Percentiles rank a stretch among this genome's conserved stretches.
These are phyloP conservation scores for Galerina sulciceps DNA, from an alignment of 768 basidiomycete species.

Conservation along the genomic window DNA sequence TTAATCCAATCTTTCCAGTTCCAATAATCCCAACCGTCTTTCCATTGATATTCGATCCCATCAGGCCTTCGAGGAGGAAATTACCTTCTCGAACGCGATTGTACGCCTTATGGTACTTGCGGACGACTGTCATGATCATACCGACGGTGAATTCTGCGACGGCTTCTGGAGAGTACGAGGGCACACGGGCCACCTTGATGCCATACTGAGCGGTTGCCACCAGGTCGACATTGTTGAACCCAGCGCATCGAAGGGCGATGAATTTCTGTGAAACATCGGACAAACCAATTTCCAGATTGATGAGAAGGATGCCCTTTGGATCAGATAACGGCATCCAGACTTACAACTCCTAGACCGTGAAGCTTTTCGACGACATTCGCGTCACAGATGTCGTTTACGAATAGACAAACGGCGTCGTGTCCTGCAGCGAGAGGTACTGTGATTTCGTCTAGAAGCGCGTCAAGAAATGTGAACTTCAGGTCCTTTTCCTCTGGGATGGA, in stretches of 20 bases:
- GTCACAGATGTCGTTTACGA: constrained; percentile 47
- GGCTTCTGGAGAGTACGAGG: constrained; percentile 47
- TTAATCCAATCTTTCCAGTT: constrained; percentile 45
- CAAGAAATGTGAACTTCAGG: constrained; percentile 40
- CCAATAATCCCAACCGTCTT: constrained; percentile 50
- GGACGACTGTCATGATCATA: constrained; percentile 48
- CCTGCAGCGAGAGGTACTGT: constrained; percentile 40
- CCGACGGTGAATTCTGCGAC: constrained; percentile 50
- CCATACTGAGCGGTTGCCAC: constrained; percentile 29
- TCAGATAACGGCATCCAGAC: constrained; percentile 9
- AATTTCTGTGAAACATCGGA: constrained; percentile 37
- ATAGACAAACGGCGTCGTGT: constrained; percentile 44
- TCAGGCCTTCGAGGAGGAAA: constrained; percentile 47
- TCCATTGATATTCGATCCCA: constrained; percentile 43
- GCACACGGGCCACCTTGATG: constrained; percentile 44
- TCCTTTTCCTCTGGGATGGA: constrained; percentile 27
- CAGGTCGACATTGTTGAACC: constrained; percentile 48
- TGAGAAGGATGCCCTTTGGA: not conserved
- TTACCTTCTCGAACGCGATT: constrained; percentile 50
- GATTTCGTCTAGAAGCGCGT: constrained; percentile 37
- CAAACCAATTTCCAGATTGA: not conserved
- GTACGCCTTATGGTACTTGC: constrained; percentile 51
- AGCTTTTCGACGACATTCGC: constrained; percentile 36
- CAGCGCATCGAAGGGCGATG: constrained; percentile 44
- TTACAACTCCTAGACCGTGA: constrained; percentile 38